Evolutionary conservation across 306 rosid genomes (phyloP).

Genomic region (Citrullus colocynthis): DNA sequence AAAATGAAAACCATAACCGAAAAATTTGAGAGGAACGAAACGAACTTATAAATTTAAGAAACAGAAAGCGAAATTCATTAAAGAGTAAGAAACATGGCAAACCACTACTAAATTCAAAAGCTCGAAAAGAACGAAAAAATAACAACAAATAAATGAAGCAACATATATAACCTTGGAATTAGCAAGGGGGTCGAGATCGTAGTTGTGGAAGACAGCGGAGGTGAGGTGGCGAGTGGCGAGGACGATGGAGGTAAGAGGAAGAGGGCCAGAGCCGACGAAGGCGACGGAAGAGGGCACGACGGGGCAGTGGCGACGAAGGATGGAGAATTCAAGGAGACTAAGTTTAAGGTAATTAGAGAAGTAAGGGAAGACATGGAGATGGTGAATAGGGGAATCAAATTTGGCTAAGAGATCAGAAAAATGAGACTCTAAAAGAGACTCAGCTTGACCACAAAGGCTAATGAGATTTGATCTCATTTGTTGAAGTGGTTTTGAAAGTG

Average conservation of each 20-base stretch:
- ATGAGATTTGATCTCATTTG: slow-evolving; percentile 49
- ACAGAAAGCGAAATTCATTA: too few species aligned
- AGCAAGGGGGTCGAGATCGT: slow-evolving; percentile 53
- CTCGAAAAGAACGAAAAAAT: too few species aligned
- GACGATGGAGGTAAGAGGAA: slow-evolving; percentile 72
- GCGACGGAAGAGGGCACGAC: slow-evolving; percentile 39
- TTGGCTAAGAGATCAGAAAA: slow-evolving; percentile 41
- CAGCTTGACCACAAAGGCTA: slow-evolving; percentile 57
- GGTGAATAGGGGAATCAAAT: slow-evolving; percentile 28
- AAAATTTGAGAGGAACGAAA: too few species aligned
- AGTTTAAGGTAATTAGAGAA: slow-evolving; percentile 71
- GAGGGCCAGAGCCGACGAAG: slow-evolving; percentile 88
- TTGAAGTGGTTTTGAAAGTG: slow-evolving; percentile 27
- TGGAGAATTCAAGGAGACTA: slow-evolving; percentile 48
- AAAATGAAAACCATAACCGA: too few species aligned
- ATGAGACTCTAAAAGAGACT: slow-evolving; percentile 55
- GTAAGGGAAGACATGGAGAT: slow-evolving; percentile 63
- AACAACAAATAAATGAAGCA: too few species aligned
- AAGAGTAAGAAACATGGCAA: too few species aligned
- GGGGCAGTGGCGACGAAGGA: slow-evolving; percentile 37
- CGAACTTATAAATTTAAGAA: too few species aligned
- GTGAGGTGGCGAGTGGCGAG: slow-evolving; percentile 59
- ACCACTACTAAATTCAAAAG: too few species aligned
- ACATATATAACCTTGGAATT: slow-evolving; percentile 22
- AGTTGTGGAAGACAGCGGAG: slow-evolving; percentile 52